Evolutionary conservation across 208 protist genomes (phyloP).

Genomic region (Angomonas desouzai): DNA sequence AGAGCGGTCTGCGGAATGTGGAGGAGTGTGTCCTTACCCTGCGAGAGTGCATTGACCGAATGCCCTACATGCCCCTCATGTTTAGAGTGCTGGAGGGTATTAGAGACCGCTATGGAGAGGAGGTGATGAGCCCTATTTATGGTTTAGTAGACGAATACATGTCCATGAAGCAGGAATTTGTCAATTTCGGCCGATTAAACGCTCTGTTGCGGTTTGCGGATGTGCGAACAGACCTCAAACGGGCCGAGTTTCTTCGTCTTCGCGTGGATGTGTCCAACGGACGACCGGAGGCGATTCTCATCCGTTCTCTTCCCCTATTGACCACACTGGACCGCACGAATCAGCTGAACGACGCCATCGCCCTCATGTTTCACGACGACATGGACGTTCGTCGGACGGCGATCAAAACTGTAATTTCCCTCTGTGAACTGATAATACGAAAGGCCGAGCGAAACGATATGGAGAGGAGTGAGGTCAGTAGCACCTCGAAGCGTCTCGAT

Average conservation of each 20-base stretch:
- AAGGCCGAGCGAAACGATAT: conserved; percentile 13
- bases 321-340: conserved; percentile 64
- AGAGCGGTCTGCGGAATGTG: conserved; percentile 20
- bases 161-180: conserved; percentile 37
- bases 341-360: conserved; percentile 61
- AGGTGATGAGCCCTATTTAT: conserved; percentile 41
- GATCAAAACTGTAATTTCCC: conserved; percentile 46
- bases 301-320: conserved; percentile 66
- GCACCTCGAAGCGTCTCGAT: conserved; percentile 32
- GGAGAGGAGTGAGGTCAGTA: conserved; percentile 5
- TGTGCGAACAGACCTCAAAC: conserved; percentile 25
- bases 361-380: conserved; percentile 75
- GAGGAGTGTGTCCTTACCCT: conserved; percentile 27
- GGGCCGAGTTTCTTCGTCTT: conserved; percentile 33
- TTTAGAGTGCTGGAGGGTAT: conserved; percentile 60
- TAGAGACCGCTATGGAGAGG: conserved; percentile 48
- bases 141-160: conserved; percentile 53
- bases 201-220: conserved; percentile 65
- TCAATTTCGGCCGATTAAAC: conserved; percentile 74
- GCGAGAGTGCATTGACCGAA: conserved; percentile 36
- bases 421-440: conserved; percentile 65
- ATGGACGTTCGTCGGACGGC: conserved; percentile 53
- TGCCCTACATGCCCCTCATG: conserved; percentile 42
- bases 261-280: conserved; percentile 41
- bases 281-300: conserved; percentile 37